Percentiles rank a stretch among this genome's conserved stretches.
Conservation (phyloP, 805 yeast genomes). For the Komagataella mondaviorum region DNA sequence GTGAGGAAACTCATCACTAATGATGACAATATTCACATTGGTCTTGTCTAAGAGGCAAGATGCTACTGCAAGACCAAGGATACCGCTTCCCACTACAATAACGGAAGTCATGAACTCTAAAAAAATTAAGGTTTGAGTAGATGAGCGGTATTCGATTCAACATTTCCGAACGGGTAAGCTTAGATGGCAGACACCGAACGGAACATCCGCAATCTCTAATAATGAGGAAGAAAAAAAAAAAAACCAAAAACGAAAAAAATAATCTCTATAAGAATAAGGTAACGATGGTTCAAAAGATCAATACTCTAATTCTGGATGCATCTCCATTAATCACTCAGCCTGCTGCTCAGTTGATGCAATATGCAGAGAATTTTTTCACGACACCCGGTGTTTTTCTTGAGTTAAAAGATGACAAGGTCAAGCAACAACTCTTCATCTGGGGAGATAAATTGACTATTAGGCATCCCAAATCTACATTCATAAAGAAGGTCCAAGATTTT, state of each 20-base stretch:
- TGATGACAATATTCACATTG: slow-evolving; percentile 23
- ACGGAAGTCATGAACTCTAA: slow-evolving; percentile 6
- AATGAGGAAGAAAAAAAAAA: neutral
- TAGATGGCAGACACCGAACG: neutral
- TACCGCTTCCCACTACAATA: slow-evolving; percentile 44
- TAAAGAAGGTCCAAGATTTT: slow-evolving; percentile 59
- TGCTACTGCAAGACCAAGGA: slow-evolving; percentile 44
- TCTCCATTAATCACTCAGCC: slow-evolving; percentile 87
- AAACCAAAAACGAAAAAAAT: neutral
- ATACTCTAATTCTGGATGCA: slow-evolving; percentile 76
- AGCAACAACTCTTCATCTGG: slow-evolving; percentile 74
- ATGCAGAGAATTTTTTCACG: slow-evolving; percentile 65
- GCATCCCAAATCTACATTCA: slow-evolving; percentile 60
- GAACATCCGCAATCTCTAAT: neutral
- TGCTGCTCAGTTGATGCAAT: slow-evolving; percentile 54
- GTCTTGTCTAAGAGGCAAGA: slow-evolving; percentile 23
- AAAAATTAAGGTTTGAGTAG: neutral
- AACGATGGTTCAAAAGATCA: slow-evolving; percentile 10
- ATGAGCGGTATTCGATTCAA: neutral
- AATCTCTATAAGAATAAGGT: neutral
- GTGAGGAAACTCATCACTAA: slow-evolving; percentile 30
- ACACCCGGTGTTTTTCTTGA: slow-evolving; percentile 88
- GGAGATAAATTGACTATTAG: slow-evolving; percentile 53
- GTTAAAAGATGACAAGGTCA: slow-evolving; percentile 73
- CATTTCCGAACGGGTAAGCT: neutral